Evolutionary conservation across 2,329 filamentous ascomycete species (phyloP).

Genomic region (Septoria linicola): DNA sequence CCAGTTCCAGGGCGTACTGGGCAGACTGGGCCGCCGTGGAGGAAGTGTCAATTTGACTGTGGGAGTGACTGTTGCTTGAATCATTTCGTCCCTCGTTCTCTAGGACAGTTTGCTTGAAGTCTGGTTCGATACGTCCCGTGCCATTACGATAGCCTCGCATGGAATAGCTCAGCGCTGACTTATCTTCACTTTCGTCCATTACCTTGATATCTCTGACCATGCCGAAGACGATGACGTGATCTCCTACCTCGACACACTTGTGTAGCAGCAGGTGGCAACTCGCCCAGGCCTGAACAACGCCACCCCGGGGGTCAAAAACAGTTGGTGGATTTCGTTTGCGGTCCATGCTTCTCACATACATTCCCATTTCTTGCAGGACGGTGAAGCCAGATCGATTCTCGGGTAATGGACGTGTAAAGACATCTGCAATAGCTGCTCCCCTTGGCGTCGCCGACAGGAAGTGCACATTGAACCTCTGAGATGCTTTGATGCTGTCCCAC

Average conservation of each 20-base stretch:
- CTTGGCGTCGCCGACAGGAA: conserved; percentile 42
- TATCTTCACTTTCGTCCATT: not conserved
- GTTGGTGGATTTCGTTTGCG: not conserved
- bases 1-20: not conserved
- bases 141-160: conserved; percentile 8
- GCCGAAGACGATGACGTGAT: conserved; percentile 52
- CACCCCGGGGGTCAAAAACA: conserved; percentile 2
- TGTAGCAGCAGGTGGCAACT: conserved; percentile 40
- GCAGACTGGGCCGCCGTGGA: not conserved
- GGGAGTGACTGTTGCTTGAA: not conserved
- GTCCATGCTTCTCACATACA: not conserved
- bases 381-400: conserved; percentile 28
- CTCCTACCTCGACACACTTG: conserved; percentile 43
- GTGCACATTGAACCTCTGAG: conserved; percentile 51
- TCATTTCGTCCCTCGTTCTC: not conserved
- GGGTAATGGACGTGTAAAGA: conserved; percentile 35
- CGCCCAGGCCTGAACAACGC: conserved; percentile 34
- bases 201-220: conserved; percentile 32
- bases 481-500: conserved; percentile 50
- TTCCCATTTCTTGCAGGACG: conserved; percentile 9
- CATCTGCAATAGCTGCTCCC: conserved; percentile 37
- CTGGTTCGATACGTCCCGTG: conserved; percentile 5
- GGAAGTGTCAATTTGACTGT: not conserved
- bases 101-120: not conserved
- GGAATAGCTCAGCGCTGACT: conserved; percentile 10